A percentile compares a stretch with the other conserved stretches of the same genome.
Evolutionary conservation across 768 basidiomycete species (phyloP).

Genomic region (Leccinellum albellum): DNA sequence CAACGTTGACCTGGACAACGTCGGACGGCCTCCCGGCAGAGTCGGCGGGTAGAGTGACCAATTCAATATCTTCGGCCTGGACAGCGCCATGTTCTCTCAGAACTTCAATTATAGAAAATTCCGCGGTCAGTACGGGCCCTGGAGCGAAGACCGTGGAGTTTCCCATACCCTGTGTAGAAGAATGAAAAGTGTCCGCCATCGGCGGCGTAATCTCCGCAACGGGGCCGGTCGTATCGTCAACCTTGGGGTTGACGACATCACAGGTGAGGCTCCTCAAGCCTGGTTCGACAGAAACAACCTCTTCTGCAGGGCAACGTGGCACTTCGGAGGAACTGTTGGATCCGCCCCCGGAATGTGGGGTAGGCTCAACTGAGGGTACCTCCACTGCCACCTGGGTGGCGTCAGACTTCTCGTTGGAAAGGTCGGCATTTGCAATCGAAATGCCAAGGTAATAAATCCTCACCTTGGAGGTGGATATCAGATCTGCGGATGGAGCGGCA

Average conservation of each 20-base stretch:
- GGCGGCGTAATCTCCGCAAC: not conserved
- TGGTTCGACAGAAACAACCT: slow-evolving; percentile 5
- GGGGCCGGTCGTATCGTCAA: not conserved
- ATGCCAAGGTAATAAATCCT: slow-evolving; percentile 1
- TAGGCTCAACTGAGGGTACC: slow-evolving; percentile 17
- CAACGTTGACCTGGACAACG: slow-evolving; percentile 2
- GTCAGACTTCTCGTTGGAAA: slow-evolving; percentile 2
- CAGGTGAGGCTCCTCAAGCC: not conserved
- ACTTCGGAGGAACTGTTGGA: not conserved
- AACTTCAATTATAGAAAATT: not conserved
- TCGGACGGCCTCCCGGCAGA: not conserved
- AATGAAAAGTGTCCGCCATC: slow-evolving; percentile 1
- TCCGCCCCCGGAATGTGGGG: slow-evolving; percentile 6
- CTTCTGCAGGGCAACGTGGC: slow-evolving; percentile 4
- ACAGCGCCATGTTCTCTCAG: not conserved
- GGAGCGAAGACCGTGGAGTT: not conserved
- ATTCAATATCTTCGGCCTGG: not conserved
- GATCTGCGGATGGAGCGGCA: not conserved
- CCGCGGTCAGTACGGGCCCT: not conserved
- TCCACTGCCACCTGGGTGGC: not conserved
- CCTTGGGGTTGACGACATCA: not conserved
- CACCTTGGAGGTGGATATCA: slow-evolving; percentile 6
- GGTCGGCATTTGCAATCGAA: slow-evolving; percentile 3
- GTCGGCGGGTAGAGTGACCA: not conserved
- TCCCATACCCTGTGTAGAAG: not conserved